A percentile compares a stretch with the other conserved stretches of the same genome.
These are phyloP conservation scores for Diversispora epigaea DNA, from an alignment of 192 early-diverging fungal genomes.

Conservation along the genomic window DNA sequence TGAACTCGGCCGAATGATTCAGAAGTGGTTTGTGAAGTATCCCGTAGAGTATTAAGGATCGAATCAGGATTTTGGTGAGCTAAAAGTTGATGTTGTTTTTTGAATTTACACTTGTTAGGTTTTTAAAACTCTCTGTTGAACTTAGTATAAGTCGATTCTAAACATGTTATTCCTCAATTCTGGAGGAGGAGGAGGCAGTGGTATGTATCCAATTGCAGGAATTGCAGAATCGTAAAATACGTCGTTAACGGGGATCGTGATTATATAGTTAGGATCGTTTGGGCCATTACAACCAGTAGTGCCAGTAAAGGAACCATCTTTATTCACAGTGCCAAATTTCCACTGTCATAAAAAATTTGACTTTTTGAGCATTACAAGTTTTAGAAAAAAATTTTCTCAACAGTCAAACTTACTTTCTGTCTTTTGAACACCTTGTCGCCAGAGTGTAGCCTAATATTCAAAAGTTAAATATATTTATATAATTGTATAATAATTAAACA, in stretches of 20 bases:
- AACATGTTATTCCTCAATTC: slow-evolving; percentile 18
- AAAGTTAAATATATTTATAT: slow-evolving; percentile 15
- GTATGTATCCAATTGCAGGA: slow-evolving; percentile 16
- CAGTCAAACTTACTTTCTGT: slow-evolving; percentile 15
- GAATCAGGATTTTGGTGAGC: no score
- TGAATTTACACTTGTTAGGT: not conserved
- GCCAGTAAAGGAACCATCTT: slow-evolving; percentile 12
- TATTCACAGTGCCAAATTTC: slow-evolving; percentile 24
- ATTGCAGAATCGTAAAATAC: slow-evolving; percentile 24
- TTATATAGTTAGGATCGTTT: slow-evolving; percentile 18
- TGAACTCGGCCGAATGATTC: no score
- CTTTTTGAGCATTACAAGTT: slow-evolving; percentile 11
- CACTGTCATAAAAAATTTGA: slow-evolving; percentile 17
- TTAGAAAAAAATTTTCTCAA: slow-evolving; percentile 16
- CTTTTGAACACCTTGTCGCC: slow-evolving; percentile 17
- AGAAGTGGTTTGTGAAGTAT: no score
- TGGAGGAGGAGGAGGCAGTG: slow-evolving; percentile 22
- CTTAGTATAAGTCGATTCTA: slow-evolving; percentile 17
- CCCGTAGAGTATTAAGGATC: no score
- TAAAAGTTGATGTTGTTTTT: not conserved
- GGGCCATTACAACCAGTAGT: slow-evolving; percentile 1
- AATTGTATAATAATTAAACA: slow-evolving; percentile 25
- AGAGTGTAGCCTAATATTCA: slow-evolving; percentile 30
- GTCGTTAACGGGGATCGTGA: slow-evolving; percentile 15
- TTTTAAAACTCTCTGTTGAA: slow-evolving; percentile 17